Conservation (phyloP, 2,329 filamentous ascomycete genomes). For the Neurospora sp. region DNA sequence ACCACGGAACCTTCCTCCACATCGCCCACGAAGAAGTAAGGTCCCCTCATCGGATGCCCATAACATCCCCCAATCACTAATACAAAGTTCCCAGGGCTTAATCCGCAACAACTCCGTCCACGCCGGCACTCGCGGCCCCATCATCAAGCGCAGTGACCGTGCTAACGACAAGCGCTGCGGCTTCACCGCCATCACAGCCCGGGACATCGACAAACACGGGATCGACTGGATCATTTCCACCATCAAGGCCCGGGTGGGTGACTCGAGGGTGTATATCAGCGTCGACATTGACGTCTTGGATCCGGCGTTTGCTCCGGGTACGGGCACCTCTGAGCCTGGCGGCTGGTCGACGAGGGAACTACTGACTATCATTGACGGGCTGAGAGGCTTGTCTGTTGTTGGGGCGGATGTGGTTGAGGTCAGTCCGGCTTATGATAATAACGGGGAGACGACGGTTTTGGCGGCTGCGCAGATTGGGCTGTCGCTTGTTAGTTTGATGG, state of each 20-base stretch:
- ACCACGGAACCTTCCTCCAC: conserved; percentile 53
- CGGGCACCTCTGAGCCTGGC: conserved; percentile 69
- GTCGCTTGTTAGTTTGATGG: conserved; percentile 15
- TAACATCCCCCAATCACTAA: neutral
- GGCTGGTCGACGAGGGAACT: conserved; percentile 75
- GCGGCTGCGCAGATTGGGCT: conserved; percentile 57
- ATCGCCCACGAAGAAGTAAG: conserved; percentile 48
- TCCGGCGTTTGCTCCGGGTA: conserved; percentile 57
- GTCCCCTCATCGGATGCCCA: neutral
- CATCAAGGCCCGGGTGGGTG: conserved; percentile 48
- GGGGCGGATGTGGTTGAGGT: conserved; percentile 62
- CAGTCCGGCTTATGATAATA: conserved; percentile 65
- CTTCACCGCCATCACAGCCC: conserved; percentile 46
- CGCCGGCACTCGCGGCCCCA: conserved; percentile 49
- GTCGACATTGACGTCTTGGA: conserved; percentile 78
- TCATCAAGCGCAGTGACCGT: conserved; percentile 40
- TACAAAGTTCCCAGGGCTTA: conserved; percentile 28
- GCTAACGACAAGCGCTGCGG: conserved; percentile 49
- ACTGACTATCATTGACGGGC: conserved; percentile 61
- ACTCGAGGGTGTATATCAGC: conserved; percentile 55
- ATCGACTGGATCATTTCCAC: conserved; percentile 51
- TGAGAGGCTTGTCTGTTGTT: conserved; percentile 62
- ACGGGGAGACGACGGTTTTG: conserved; percentile 62
- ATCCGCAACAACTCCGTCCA: conserved; percentile 50
- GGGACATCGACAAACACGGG: conserved; percentile 65